These are phyloP conservation scores for Betula pendula DNA, from an alignment of 306 rosid species.

Conservation along the genomic window DNA sequence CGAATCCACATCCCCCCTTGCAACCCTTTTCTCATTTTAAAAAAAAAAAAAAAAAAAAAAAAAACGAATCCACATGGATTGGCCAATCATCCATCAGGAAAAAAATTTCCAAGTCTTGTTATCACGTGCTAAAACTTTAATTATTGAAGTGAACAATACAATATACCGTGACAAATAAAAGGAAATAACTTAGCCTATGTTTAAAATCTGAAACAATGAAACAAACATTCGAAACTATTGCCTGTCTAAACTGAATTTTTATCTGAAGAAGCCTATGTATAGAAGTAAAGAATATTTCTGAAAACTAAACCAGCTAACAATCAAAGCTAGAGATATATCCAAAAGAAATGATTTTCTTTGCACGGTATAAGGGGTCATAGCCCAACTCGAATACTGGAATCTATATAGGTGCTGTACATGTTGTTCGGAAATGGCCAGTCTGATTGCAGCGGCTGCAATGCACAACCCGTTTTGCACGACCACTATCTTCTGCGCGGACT, in stretches of 20 bases:
- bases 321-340: not conserved
- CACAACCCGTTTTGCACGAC: conserved; percentile 49
- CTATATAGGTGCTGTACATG: conserved; percentile 57
- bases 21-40: too few relatives aligned
- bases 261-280: conserved; percentile 18
- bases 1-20: too few relatives aligned
- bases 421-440: conserved; percentile 56
- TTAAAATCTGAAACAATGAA: not conserved
- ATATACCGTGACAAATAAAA: not conserved
- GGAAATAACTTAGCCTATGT: not conserved
- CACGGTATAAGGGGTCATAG: not conserved
- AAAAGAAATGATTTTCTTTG: conserved; percentile 13
- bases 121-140: too few relatives aligned
- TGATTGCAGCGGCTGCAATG: conserved; percentile 63
- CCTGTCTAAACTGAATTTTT: not conserved
- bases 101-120: too few relatives aligned
- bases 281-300: not conserved
- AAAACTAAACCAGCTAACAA: not conserved
- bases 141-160: not conserved
- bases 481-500: conserved; percentile 43
- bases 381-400: not conserved
- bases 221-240: not conserved
- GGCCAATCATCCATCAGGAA: too few relatives aligned
- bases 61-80: too few relatives aligned
- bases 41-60: too few relatives aligned